Evolutionary conservation across 2,329 filamentous ascomycete species (phyloP), one percentile per base, ranked within the genome.

Genomic region (Trichophyton verrucosum): DNA sequence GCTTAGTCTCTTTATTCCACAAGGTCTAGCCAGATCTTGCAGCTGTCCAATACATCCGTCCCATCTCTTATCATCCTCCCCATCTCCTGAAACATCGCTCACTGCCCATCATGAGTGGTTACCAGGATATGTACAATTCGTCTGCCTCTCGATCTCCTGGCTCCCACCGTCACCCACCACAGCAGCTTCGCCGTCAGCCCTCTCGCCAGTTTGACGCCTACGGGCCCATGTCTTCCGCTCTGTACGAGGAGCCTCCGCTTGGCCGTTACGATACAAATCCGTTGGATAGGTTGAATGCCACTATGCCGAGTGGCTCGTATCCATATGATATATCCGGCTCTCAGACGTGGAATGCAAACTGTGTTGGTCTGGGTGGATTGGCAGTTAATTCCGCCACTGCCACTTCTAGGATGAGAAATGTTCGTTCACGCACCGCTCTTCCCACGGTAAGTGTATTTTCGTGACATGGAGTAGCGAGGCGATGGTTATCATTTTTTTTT

Each of bases 281-380:
- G 44, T 71, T 75, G 75, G 87, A 79, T 74, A 85, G 78, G 72
- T 78, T 79, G 66, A 82, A 80, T 67, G 78, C 81, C 67, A 82
- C 78, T 69, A 79, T 80, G 68, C 79, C 80, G 64, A 78, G 77
- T 61, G 83, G 80, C 61, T 77, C 77, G 59, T 86, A 89, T 65
- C 81, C 80, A 61, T 87, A 91, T 67, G 89, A 91, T 69, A 83
- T 85, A 70, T 77, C 78, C 62, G 75, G 77, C n/a, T 80, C 81
- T n/a, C 87, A 90, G 70, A 85, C 86, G 20, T 96, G 91, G 91
- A 89, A 86, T 72, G 86, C 89, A 59, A 83, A 82, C 68, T 86
- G 84, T 55, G 88, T 90, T 68, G 76, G 83, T 64, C 80, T 91
- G 66, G 86, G 85, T 78, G 82, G 67, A 75, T 81, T 71, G 76